These are phyloP conservation scores for Garcia nutans DNA, from an alignment of 345 rosid genomes.

Conservation along the genomic window DNA sequence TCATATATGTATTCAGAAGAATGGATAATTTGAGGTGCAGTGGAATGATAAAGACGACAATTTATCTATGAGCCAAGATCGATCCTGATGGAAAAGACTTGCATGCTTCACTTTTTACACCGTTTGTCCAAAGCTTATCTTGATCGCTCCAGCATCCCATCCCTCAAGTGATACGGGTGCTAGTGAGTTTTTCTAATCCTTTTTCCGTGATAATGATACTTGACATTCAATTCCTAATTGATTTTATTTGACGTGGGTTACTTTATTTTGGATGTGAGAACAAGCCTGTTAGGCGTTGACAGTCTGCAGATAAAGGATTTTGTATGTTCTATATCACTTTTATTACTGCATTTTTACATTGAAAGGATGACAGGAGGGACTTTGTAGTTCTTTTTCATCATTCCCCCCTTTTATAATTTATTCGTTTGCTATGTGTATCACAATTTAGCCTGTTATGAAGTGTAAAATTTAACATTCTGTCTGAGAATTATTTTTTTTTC, in stretches of 20 bases:
- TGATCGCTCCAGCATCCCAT: constrained; percentile 32
- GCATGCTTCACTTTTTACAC: constrained; percentile 49
- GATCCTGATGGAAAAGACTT: constrained; percentile 38
- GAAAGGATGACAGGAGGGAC: neutral
- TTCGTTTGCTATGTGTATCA: too few relatives aligned
- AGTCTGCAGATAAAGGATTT: constrained; percentile 43
- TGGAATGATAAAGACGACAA: constrained; percentile 44
- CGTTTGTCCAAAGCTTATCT: constrained; percentile 56
- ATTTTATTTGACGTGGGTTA: constrained; percentile 19
- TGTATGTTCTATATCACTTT: constrained; percentile 43
- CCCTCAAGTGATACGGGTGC: constrained; percentile 51
- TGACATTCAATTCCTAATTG: constrained; percentile 9
- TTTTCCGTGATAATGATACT: constrained; percentile 1
- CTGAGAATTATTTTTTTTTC: too few relatives aligned
- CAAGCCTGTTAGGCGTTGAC: constrained; percentile 42
- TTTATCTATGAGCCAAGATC: constrained; percentile 25
- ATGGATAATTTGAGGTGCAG: constrained; percentile 51
- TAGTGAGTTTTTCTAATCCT: neutral
- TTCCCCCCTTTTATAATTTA: too few relatives aligned
- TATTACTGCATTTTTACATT: constrained; percentile 5
- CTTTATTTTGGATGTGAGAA: constrained; percentile 45
- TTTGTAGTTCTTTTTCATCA: too few relatives aligned
- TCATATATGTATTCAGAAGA: too few relatives aligned
- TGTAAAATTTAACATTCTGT: too few relatives aligned
- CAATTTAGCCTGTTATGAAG: too few relatives aligned